These are phyloP conservation scores for Calonectria pauciramosa DNA, from an alignment of 2,329 filamentous ascomycete species.

Conservation along the genomic window DNA sequence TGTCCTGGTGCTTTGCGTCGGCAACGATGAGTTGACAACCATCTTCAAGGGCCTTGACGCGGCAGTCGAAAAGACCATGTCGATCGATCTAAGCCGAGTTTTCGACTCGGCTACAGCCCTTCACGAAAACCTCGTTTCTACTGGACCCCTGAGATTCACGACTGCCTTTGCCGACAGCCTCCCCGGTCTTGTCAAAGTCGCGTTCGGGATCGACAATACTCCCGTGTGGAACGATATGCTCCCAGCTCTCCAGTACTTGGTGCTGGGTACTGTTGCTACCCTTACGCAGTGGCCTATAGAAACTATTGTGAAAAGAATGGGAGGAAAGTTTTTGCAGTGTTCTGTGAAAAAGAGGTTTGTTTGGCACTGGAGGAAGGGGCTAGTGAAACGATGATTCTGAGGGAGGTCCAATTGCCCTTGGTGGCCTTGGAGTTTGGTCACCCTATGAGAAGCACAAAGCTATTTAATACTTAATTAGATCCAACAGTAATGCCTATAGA, in stretches of 20 bases:
- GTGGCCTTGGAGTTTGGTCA: too few relatives aligned
- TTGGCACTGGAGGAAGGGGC: neutral
- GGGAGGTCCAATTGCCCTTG: neutral
- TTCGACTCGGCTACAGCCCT: neutral
- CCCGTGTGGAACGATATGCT: neutral
- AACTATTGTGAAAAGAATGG: neutral
- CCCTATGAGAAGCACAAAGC: too few relatives aligned
- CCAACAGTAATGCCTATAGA: neutral
- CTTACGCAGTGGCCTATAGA: neutral
- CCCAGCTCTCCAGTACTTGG: neutral
- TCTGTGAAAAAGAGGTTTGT: neutral
- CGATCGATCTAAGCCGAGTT: neutral
- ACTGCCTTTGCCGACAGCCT: neutral
- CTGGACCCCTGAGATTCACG: neutral
- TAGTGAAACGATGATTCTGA: neutral
- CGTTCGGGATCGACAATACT: neutral
- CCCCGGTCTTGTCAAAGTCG: neutral
- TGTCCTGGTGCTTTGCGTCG: neutral
- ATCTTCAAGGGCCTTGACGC: neutral
- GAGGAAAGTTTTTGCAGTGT: neutral
- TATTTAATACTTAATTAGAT: neutral
- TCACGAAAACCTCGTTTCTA: neutral
- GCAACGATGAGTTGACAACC: neutral
- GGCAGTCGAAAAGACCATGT: neutral
- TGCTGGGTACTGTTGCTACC: neutral